Evolutionary conservation across 345 rosid species (phyloP).

Genomic region (Eucalyptus lansdowneana): DNA sequence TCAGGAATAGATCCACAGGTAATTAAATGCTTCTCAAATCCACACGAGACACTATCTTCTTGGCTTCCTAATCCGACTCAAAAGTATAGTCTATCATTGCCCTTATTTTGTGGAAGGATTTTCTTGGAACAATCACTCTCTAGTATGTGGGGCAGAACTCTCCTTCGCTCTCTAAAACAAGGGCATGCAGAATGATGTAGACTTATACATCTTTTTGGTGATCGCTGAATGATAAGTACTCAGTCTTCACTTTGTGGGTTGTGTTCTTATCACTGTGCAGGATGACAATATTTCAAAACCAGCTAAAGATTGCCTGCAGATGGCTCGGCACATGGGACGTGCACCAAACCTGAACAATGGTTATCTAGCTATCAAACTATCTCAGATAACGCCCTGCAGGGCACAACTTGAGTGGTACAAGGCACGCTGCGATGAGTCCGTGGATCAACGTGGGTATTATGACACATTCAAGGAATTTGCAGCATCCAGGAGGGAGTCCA

Average conservation of each 20-base stretch:
- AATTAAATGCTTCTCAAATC: neutral
- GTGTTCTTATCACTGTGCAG: too few relatives aligned
- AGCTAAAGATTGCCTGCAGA: neutral
- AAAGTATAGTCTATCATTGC: neutral
- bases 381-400: neutral
- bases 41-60: neutral
- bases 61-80: neutral
- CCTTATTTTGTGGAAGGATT: neutral
- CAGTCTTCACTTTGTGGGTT: too few relatives aligned
- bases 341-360: neutral
- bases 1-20: constrained; percentile 36
- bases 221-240: too few relatives aligned
- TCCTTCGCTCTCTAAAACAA: neutral
- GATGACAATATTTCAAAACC: neutral
- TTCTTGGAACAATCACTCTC: neutral
- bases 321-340: neutral
- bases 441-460: neutral
- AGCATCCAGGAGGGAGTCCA: too few relatives aligned
- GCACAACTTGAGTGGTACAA: constrained; percentile 5
- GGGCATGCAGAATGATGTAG: too few relatives aligned
- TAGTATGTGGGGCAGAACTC: neutral
- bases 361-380: neutral
- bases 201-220: too few relatives aligned
- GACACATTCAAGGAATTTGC: too few relatives aligned
- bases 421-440: neutral